A percentile compares a stretch with the other conserved stretches of the same genome.
Conservation (phyloP, 1,139 yeast genomes). For the Protomyces lactucae-debilis region DNA sequence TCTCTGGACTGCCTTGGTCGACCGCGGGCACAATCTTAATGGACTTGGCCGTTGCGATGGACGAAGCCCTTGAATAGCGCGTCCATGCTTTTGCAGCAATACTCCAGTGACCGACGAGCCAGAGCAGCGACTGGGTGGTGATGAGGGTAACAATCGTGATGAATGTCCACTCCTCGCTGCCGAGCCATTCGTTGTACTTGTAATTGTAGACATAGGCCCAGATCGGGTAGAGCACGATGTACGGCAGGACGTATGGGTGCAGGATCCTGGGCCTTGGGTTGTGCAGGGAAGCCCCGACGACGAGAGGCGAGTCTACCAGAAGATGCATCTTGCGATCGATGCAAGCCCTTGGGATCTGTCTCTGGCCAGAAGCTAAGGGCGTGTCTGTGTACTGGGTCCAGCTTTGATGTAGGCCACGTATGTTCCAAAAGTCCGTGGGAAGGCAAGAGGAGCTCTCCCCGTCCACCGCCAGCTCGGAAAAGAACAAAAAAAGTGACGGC, state of each 20-base stretch:
- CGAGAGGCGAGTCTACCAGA: conserved; percentile 16
- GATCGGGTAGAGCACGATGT: conserved; percentile 69
- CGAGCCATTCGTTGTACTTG: conserved; percentile 60
- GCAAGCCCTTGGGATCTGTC: no score
- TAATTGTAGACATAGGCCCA: conserved; percentile 55
- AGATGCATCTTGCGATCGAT: not conserved
- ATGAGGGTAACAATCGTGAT: conserved; percentile 72
- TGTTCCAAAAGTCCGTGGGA: no score
- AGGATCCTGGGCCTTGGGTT: conserved; percentile 56
- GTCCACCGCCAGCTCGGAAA: no score
- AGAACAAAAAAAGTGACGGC: no score
- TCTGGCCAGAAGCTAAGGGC: no score
- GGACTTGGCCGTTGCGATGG: conserved; percentile 37
- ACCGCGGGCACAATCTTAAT: conserved; percentile 77
- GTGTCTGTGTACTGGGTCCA: no score
- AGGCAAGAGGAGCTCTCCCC: no score
- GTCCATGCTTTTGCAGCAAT: conserved; percentile 65
- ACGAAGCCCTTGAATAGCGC: conserved; percentile 48
- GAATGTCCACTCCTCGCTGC: conserved; percentile 62
- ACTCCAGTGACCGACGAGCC: conserved; percentile 97
- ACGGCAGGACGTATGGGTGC: conserved; percentile 84
- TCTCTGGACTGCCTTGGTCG: conserved; percentile 80
- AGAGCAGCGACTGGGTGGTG: conserved; percentile 66
- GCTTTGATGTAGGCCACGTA: no score
- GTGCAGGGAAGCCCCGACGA: conserved; percentile 55